Evolutionary conservation across 495 filamentous ascomycete species (phyloP), one percentile per base, ranked within the genome.

Genomic region (Daldinia childiae): DNA sequence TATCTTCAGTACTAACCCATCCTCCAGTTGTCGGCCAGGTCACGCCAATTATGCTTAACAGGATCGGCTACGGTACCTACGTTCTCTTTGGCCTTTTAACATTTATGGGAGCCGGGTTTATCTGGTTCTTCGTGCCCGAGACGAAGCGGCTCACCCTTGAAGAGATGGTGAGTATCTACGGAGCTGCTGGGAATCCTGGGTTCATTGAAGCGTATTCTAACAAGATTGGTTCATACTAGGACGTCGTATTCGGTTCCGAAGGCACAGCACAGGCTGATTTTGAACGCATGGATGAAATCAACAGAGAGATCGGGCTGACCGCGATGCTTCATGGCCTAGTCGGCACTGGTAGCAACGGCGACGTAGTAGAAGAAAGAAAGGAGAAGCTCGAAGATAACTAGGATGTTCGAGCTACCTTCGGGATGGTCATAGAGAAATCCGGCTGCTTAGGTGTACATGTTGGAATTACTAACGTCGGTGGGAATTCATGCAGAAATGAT

Each of bases 51-150:
- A 91, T 94, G 90, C 84, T 95, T 12, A 80, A 83, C 19, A 75
- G 81, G 39, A 90, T 93, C 69, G 85, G 86, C 3, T 94, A 90
- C 79, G 92, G 92, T 64, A 93, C 92, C 8, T 94, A 92, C 71
- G 88, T 94, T 65, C 86, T 95, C 73, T 95, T 95, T 72, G 92
- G 91, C 0, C 70, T 90, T 6, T 81, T 94, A 60, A 92, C 89
- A 64, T 88, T 89, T 61, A 69, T 90, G 6, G 91, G 90, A 26
- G 89, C 89, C 1, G 80, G 82, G n/a, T 94, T 93, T 66, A 86
- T 93, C 43, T 92, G 81, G 82, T 92, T 91, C 81, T 89, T 90
- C 63, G 86, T 93, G 34, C 91, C 90, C 0, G 90, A 93, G 82
- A 93, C 90, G 1, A 92, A 92, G 81, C 79, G 90, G 45, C 81